phyloP scores from a whole-genome alignment of 2,329 filamentous ascomycete genomes.

The Amesomyces nigricolor region DNA sequence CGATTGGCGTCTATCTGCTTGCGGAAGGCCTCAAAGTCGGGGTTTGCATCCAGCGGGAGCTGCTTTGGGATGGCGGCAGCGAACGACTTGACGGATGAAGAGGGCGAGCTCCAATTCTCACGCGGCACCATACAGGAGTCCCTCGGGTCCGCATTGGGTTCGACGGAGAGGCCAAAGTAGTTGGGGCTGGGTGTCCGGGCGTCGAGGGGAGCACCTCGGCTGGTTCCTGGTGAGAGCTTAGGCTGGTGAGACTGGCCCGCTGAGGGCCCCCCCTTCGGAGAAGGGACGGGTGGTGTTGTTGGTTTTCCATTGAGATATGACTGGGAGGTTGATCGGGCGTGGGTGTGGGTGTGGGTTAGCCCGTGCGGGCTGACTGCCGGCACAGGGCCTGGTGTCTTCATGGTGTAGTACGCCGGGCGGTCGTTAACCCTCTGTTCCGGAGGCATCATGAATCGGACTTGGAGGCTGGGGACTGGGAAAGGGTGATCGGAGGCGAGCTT shows the following conservation, averaged over 20 bases:
- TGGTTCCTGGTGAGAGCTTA: slow-evolving; percentile 39
- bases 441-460: slow-evolving; percentile 20
- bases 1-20: slow-evolving; percentile 64
- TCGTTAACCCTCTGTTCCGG: slow-evolving; percentile 31
- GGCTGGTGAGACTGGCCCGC: slow-evolving; percentile 51
- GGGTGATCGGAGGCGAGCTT: background rate
- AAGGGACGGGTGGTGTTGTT: slow-evolving; percentile 46
- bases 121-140: slow-evolving; percentile 59
- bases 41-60: slow-evolving; percentile 67
- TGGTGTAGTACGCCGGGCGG: slow-evolving; percentile 38
- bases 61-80: slow-evolving; percentile 62
- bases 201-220: slow-evolving; percentile 30
- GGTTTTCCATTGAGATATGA: slow-evolving; percentile 38
- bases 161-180: slow-evolving; percentile 75
- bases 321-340: slow-evolving; percentile 38
- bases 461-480: background rate
- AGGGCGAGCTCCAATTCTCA: slow-evolving; percentile 69
- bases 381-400: slow-evolving; percentile 41
- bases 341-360: slow-evolving; percentile 31
- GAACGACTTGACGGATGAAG: slow-evolving; percentile 65
- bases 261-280: slow-evolving; percentile 47
- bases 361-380: slow-evolving; percentile 32
- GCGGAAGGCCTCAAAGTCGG: slow-evolving; percentile 76
- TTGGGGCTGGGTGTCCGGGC: slow-evolving; percentile 63
- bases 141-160: slow-evolving; percentile 53